Base-by-base conservation (phyloP, 1,284 basidiomycete species). In the Marasmius oreades region DNA sequence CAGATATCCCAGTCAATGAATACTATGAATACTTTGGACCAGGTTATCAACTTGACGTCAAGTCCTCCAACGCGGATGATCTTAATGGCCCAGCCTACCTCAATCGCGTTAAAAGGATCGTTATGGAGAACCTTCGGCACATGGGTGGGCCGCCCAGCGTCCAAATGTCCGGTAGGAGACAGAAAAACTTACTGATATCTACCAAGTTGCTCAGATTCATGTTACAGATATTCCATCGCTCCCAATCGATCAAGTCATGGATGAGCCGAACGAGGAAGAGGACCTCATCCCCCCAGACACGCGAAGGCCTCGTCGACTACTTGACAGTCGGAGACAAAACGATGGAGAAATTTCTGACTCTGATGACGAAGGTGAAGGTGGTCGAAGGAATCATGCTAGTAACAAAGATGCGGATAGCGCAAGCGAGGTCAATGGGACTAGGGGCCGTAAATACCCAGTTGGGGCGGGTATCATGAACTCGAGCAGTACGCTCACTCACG, bases 11-110 rank as follows among this genome's bases (percentile, higher is more conserved):
- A 0, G 90, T 95, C 62, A 98, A 98, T 67, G 95, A 98, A 72
- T 98, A 99, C 74, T 98, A 97, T 71, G 96, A 99, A 70, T 99
- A 99, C 74, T 99, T 98, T 71, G 97, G 97, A 0, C 97, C 97
- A 1, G 93, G 97, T 66, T 98, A 99, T 67, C 86, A 94, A 66
- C 81, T 99, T n/a, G 95, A 99, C 67, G 97, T 99, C 24, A 91
- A 91, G 62, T 79, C 95, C 4, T 96, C 93, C 31, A 99, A 99
- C 69, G 93, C 95, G 68, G 94, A 98, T 64, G 95, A 99, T 67
- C 78, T 96, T 75, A 99, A 99, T 69, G 93, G 93, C 1, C 84
- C 84, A 8, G 90, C 92, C 62, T 99, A 99, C 69, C 79, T 99
- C 51, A 92, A 97, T 55, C 93, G 96, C 59, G 87, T 98, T 60